Evolutionary conservation across 2,329 filamentous ascomycete genomes (phyloP).

Genomic region (Sporothrix pallida): DNA sequence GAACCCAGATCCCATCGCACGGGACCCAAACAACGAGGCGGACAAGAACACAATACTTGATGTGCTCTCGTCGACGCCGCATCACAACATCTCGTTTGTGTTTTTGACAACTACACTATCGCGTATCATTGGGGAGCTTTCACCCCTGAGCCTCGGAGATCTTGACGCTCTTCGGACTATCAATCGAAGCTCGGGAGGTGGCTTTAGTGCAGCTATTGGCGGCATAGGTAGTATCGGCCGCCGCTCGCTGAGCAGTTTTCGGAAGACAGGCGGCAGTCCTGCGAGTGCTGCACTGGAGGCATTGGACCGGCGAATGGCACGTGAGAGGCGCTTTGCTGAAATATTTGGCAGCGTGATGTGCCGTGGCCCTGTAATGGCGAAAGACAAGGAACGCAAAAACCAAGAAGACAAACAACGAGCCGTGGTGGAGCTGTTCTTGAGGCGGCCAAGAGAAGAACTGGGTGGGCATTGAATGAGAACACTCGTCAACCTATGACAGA

Average conservation of each 20-base stretch:
- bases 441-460: constrained; percentile 37
- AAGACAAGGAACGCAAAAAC: constrained; percentile 61
- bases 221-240: constrained; percentile 36
- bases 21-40: constrained; percentile 46
- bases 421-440: constrained; percentile 73
- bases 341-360: constrained; percentile 70
- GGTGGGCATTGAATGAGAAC: not conserved
- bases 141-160: constrained; percentile 49
- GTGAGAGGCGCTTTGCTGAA: constrained; percentile 67
- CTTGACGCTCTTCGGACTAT: constrained; percentile 44
- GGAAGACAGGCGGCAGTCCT: constrained; percentile 29
- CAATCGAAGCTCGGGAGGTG: constrained; percentile 8
- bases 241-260: constrained; percentile 52
- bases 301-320: constrained; percentile 60
- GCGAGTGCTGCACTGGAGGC: constrained; percentile 43
- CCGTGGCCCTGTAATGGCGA: constrained; percentile 48
- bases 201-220: constrained; percentile 35
- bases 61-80: constrained; percentile 70
- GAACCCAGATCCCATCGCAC: constrained; percentile 23
- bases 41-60: constrained; percentile 69
- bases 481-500: not conserved
- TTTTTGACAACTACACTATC: constrained; percentile 80
- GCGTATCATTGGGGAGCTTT: constrained; percentile 57
- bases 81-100: constrained; percentile 87
- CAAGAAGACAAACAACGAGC: constrained; percentile 68